These are phyloP conservation scores for Russula griseocarnosa DNA, from an alignment of 768 basidiomycete genomes.

Conservation along the genomic window DNA sequence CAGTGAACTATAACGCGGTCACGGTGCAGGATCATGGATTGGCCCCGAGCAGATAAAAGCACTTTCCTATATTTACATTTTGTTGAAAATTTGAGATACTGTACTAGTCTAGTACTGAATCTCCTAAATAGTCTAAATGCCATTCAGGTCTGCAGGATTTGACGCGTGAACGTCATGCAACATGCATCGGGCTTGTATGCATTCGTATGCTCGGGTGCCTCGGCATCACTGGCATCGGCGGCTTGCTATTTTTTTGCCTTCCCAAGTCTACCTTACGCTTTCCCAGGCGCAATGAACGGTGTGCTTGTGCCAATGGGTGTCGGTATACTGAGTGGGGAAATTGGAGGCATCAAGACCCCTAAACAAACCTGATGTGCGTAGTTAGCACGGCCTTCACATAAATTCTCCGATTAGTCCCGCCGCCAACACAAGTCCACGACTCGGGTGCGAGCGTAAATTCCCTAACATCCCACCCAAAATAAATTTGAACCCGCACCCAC, in stretches of 20 bases:
- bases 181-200: no score
- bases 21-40: no score
- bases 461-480: background rate
- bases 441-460: background rate
- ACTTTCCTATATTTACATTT: background rate
- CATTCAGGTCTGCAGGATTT: background rate
- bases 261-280: background rate
- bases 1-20: background rate
- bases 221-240: background rate
- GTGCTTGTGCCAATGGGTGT: background rate
- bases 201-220: background rate
- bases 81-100: background rate
- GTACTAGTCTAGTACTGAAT: background rate
- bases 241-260: background rate
- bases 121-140: background rate
- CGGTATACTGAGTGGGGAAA: background rate
- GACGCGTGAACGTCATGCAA: background rate
- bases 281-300: background rate
- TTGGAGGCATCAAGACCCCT: background rate
- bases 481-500: background rate
- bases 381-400: background rate
- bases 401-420: background rate
- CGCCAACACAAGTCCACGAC: background rate
- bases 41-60: background rate
- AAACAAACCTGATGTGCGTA: background rate